Conservation (phyloP, 2,329 filamentous ascomycete genomes). For the Ascochyta lentis region DNA sequence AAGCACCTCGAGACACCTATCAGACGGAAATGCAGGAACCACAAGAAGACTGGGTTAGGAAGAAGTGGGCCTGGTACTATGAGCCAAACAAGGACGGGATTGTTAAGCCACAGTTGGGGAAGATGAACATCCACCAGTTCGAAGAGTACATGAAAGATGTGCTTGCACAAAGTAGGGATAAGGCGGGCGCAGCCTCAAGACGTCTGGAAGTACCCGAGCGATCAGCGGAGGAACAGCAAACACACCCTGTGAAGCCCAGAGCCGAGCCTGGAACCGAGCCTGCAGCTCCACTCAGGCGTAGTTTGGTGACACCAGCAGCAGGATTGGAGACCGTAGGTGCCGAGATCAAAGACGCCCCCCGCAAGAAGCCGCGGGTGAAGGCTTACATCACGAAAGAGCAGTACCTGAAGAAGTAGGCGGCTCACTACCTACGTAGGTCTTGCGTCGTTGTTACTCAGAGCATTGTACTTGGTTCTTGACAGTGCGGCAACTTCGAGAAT, state of each 20-base stretch:
- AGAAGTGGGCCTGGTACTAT: background rate
- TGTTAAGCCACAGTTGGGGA: background rate
- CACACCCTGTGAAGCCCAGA: background rate
- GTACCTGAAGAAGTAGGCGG: background rate
- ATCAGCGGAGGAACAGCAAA: background rate
- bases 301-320: background rate
- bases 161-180: background rate
- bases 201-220: background rate
- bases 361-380: conserved; percentile 2
- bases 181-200: background rate
- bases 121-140: background rate
- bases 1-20: background rate
- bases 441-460: background rate
- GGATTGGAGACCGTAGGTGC: background rate
- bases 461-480: no score
- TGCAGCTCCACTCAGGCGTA: background rate
- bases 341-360: background rate
- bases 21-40: background rate
- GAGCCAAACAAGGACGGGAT: background rate
- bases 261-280: background rate
- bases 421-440: background rate
- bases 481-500: no score
- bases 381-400: conserved; percentile 1
- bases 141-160: conserved; percentile 3
- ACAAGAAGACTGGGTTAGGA: background rate